Evolutionary conservation across 208 protist species (phyloP), one percentile per base, ranked within the genome.

Genomic region (Leishmania arabica): DNA sequence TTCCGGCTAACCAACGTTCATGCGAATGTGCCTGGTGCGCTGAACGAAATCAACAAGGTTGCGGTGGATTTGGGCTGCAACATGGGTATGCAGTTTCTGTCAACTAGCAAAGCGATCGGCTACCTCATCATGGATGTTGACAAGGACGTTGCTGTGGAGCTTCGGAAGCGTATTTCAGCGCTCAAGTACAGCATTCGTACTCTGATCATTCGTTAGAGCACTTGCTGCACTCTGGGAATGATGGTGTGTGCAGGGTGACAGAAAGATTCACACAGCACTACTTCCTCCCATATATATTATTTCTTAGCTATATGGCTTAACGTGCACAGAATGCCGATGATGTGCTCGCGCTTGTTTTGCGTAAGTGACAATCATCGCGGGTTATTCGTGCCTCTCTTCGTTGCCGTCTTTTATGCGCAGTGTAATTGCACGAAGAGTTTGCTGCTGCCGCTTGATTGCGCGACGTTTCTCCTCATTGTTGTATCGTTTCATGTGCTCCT

Each of bases 1-100:
- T 86, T 89, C 51, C 93, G 97, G 65, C 95, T 99, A 64, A 92
- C 97, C 15, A 98, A 98, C 74, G 88, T 97, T 31, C 97, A 99
- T 79, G 54, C 85, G 7, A 99, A 99, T 79, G 74, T 93, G 37
- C 97, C 97, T 80, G 98, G 97, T 85, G 94, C 98, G 24, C 86
- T 99, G 37, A 91, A 92, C 64, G 88, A 91, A 47, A 97, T 98
- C 78, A 98, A 97, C 78, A 90, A 89, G 69, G 94, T 99, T 73
- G 84, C 97, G 0, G 84, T 91, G 54, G 93, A 98, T 42, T 84
- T 97, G 64, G 88, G 86, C 49, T 95, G 91, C 83, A 98, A 97
- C 80, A 95, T 97, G 74, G 88, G 84, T 45, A 75, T 91, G 75
- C 96, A 98, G 86, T 90, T 92, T 74, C 75, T 98, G 2, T 83